Base-by-base conservation (phyloP, 2,329 filamentous ascomycete genomes). In the Cladophialophora psammophila region DNA sequence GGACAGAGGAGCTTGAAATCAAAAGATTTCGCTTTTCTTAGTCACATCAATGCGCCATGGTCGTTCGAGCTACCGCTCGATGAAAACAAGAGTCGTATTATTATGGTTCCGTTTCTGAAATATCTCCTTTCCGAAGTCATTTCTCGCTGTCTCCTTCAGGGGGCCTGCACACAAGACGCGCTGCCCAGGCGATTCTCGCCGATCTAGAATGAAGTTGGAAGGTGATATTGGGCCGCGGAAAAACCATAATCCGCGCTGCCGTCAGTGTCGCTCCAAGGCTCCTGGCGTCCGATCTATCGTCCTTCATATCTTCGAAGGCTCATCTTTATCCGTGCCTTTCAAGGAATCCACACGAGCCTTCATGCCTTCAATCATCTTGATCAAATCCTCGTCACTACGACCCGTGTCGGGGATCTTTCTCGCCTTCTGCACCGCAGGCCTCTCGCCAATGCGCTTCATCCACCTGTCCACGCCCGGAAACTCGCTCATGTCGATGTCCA, bases 391-490 rank as follows among this genome's bases (percentile, higher is more conserved):
- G n/a, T 69, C 66, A 12, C 18, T 55, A 2, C 38, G 34, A 12
- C 13, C 35, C 34, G 52, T 15, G 31, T 60, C 50, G 3, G 67
- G 63, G 59, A 68, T 40, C 59, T 62, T 45, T 18, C 65, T 64
- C 1, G 70, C 71, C 20, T 36, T 60, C 65, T 74, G 61, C 13
- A 78, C 76, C 1, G 77, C 77, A 5, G 67, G 66, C n/a, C 77
- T 72, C 61, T 72, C 66, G 0, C 63, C 66, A 26, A 78, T 78
- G 26, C 72, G 63, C 20, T 75, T 74, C 13, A 66, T 42, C 77
- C 77, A 79, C 42, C 72, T 76, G 45, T 76, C 68, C 58, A 79
- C 32, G 4, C 75, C 72, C 0, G 76, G 77, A 57, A 72, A 79
- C 57, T 77, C 75, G 5, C 60, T 61, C 5, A 79, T 60, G 53